A percentile compares a stretch with the other conserved stretches of the same genome.
Evolutionary conservation across 352 stramenopile species (phyloP).

Genomic region (Phytopythium sindhum): DNA sequence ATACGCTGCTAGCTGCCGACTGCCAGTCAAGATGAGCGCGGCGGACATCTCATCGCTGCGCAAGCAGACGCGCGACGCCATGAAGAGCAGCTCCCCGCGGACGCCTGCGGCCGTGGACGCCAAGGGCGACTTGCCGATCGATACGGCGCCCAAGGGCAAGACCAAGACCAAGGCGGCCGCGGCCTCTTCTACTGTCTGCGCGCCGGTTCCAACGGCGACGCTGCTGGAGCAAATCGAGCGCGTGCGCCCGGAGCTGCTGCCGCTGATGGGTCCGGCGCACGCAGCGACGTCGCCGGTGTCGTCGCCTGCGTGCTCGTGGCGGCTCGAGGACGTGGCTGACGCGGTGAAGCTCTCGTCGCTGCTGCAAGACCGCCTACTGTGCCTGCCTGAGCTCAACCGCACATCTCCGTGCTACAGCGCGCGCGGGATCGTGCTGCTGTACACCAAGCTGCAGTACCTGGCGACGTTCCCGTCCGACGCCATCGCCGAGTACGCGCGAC

Average conservation of each 20-base stretch:
- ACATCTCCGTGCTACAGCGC: constrained; percentile 81
- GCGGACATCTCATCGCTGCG: constrained; percentile 9
- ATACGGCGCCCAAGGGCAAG: constrained; percentile 5
- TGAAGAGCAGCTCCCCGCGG: constrained; percentile 17
- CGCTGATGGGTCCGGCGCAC: constrained; percentile 26
- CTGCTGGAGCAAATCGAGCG: constrained; percentile 41
- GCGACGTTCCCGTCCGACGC: constrained; percentile 62
- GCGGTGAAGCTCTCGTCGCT: constrained; percentile 59
- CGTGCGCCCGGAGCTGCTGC: constrained; percentile 54
- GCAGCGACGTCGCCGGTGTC: neutral
- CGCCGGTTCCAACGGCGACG: constrained; percentile 9
- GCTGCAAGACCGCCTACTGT: constrained; percentile 71
- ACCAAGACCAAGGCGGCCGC: constrained; percentile 1
- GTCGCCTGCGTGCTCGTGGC: constrained; percentile 13
- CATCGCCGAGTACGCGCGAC: constrained; percentile 56
- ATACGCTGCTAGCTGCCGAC: too few relatives aligned
- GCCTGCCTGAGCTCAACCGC: constrained; percentile 72
- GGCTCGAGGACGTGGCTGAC: constrained; percentile 48
- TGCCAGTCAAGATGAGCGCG: constrained; percentile 1
- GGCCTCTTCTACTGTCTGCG: neutral
- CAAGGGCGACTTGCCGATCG: neutral
- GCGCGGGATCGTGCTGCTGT: constrained; percentile 73
- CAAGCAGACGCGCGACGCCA: constrained; percentile 22
- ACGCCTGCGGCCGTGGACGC: constrained; percentile 1
- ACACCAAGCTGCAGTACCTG: constrained; percentile 83